phyloP scores from a whole-genome alignment of 2,329 filamentous ascomycete species.

The Thelonectria discophora region DNA sequence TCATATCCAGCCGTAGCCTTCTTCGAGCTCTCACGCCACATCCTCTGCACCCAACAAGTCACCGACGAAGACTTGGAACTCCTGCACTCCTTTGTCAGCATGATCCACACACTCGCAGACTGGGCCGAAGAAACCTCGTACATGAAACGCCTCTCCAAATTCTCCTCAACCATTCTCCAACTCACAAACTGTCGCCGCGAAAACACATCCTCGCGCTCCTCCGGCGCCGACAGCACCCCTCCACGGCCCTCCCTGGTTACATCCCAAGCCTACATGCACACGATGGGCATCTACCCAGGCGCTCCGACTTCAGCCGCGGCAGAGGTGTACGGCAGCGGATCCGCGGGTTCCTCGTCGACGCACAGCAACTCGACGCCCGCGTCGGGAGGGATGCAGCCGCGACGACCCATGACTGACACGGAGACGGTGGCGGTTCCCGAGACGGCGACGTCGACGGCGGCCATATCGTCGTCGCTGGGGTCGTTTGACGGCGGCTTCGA shows the following conservation, averaged over 20 bases:
- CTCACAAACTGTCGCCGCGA: not conserved
- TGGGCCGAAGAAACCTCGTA: conserved; percentile 11
- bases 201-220: not conserved
- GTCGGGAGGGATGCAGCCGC: conserved; percentile 12
- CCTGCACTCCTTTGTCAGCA: not conserved
- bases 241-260: not conserved
- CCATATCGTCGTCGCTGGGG: not conserved
- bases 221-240: not conserved
- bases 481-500: conserved; percentile 13
- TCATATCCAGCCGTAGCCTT: conserved; percentile 22
- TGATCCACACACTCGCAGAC: conserved; percentile 5
- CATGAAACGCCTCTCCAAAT: conserved; percentile 15
- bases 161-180: conserved; percentile 9
- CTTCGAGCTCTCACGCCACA: conserved; percentile 18
- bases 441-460: not conserved
- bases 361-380: conserved; percentile 18
- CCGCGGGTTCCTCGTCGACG: conserved; percentile 9
- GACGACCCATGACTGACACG: not conserved
- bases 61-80: conserved; percentile 4
- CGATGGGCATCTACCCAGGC: not conserved
- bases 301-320: not conserved
- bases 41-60: not conserved
- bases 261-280: conserved; percentile 5
- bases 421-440: conserved; percentile 1
- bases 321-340: conserved; percentile 16